Percentiles rank a stretch among this genome's conserved stretches.
These are phyloP conservation scores for Amorphotheca resinae DNA, from an alignment of 495 filamentous ascomycete species.

Conservation along the genomic window DNA sequence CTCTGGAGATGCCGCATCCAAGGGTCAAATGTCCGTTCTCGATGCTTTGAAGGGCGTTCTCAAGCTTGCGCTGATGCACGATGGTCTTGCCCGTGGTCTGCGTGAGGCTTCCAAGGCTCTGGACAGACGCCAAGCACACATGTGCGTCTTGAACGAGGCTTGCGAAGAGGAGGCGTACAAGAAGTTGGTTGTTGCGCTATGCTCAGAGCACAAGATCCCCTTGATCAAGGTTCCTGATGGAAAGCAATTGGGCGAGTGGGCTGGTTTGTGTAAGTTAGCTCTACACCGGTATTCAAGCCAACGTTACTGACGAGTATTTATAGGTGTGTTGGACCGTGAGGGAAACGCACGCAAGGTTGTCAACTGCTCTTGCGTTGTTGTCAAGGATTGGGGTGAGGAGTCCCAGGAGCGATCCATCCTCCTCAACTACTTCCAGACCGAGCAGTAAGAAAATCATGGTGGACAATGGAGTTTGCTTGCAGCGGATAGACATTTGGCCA, in stretches of 20 bases:
- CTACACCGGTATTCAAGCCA: background rate
- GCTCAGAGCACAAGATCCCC: constrained; percentile 97
- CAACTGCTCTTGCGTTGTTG: constrained; percentile 99
- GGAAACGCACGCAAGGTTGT: constrained; percentile 99
- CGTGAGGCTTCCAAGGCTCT: constrained; percentile 96
- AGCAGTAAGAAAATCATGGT: constrained; percentile 33
- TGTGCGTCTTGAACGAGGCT: constrained; percentile 97
- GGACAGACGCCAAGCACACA: constrained; percentile 94
- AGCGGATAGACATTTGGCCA: constrained; percentile 18
- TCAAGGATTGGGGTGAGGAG: constrained; percentile 99
- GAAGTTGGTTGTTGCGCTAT: constrained; percentile 97
- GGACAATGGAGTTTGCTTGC: constrained; percentile 17
- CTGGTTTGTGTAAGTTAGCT: constrained; percentile 81
- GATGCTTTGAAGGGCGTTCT: constrained; percentile 96
- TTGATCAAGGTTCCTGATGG: constrained; percentile 99
- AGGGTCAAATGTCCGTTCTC: constrained; percentile 93
- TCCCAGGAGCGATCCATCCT: constrained; percentile 94
- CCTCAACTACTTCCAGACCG: constrained; percentile 98
- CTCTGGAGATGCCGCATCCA: constrained; percentile 63
- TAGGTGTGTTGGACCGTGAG: constrained; percentile 96
- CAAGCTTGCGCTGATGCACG: constrained; percentile 97
- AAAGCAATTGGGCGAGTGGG: constrained; percentile 99
- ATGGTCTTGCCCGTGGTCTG: constrained; percentile 94
- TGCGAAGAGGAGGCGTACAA: constrained; percentile 99
- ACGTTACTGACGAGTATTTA: constrained; percentile 9